Conservation (phyloP, 2,329 filamentous ascomycete genomes). For the Verticillium nonalfalfae region DNA sequence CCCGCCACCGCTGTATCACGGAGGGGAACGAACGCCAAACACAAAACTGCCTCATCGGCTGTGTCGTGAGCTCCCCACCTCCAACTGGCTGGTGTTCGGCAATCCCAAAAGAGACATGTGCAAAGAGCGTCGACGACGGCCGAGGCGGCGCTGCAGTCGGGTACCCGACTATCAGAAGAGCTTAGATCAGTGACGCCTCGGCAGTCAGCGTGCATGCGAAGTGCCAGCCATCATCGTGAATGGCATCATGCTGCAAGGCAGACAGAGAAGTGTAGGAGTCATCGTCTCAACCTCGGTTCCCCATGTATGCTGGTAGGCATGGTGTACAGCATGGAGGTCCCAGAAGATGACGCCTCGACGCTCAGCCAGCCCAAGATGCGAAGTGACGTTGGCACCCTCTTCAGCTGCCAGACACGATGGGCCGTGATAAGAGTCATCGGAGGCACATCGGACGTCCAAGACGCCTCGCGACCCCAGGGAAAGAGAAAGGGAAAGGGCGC, state of each 20-base stretch:
- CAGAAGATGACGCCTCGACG: not conserved
- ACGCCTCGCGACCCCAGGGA: not conserved
- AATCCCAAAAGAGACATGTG: not conserved
- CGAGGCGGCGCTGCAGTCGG: too few relatives aligned
- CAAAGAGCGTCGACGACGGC: not conserved
- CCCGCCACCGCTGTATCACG: not conserved
- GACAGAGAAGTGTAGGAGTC: not conserved
- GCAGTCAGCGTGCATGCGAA: not conserved
- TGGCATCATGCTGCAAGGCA: not conserved
- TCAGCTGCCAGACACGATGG: not conserved
- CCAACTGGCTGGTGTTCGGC: not conserved
- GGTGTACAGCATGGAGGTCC: not conserved
- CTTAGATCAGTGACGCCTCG: not conserved
- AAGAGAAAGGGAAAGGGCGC: not conserved
- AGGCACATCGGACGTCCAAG: not conserved
- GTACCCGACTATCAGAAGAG: too few relatives aligned
- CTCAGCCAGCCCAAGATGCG: not conserved
- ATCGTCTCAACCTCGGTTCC: not conserved
- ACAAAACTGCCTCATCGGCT: not conserved
- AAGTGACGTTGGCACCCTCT: not conserved
- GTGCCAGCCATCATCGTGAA: not conserved
- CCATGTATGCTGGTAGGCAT: not conserved
- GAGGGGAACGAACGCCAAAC: not conserved
- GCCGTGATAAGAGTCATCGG: not conserved
- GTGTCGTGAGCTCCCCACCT: not conserved